phyloP scores from a whole-genome alignment of 2,329 filamentous ascomycete genomes.

The Diplodia seriata region DNA sequence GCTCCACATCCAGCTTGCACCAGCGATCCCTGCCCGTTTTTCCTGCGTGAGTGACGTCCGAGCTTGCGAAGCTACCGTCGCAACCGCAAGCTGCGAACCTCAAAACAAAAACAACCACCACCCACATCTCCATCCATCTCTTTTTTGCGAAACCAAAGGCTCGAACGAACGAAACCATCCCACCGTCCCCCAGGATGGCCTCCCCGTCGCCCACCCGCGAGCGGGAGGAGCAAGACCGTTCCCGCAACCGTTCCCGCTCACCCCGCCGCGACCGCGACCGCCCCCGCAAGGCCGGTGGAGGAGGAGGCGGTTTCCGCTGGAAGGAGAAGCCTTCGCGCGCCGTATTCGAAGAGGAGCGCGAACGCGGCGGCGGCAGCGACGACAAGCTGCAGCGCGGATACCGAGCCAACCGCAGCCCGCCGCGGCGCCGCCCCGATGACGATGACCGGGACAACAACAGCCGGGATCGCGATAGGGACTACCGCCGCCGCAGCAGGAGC shows the following conservation, averaged over 20 bases:
- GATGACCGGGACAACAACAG: conserved; percentile 55
- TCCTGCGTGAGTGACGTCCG: conserved; percentile 10
- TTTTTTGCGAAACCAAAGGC: neutral
- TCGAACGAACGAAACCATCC: neutral
- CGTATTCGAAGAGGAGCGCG: conserved; percentile 36
- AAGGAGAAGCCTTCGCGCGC: conserved; percentile 57
- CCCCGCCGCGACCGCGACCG: conserved; percentile 39
- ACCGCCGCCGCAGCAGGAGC: conserved; percentile 27
- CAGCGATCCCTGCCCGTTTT: conserved; percentile 11
- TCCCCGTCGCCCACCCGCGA: conserved; percentile 37
- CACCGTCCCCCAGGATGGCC: conserved; percentile 6
- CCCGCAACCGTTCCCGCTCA: conserved; percentile 40
- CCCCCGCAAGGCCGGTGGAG: conserved; percentile 47
- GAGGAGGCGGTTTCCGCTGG: conserved; percentile 62
- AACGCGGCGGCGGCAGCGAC: conserved; percentile 32
- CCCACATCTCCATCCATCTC: neutral
- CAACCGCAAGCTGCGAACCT: neutral
- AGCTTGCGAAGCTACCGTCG: neutral
- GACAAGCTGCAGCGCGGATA: conserved; percentile 35
- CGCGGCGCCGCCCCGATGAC: conserved; percentile 57
- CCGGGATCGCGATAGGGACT: conserved; percentile 32
- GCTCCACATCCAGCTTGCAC: neutral
- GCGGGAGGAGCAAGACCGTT: conserved; percentile 19
- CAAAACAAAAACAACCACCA: conserved; percentile 5
- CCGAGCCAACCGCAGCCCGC: conserved; percentile 38